Evolutionary conservation across 805 yeast genomes (phyloP), one percentile per base, ranked within the genome.

Genomic region (Saturnispora diversa): DNA sequence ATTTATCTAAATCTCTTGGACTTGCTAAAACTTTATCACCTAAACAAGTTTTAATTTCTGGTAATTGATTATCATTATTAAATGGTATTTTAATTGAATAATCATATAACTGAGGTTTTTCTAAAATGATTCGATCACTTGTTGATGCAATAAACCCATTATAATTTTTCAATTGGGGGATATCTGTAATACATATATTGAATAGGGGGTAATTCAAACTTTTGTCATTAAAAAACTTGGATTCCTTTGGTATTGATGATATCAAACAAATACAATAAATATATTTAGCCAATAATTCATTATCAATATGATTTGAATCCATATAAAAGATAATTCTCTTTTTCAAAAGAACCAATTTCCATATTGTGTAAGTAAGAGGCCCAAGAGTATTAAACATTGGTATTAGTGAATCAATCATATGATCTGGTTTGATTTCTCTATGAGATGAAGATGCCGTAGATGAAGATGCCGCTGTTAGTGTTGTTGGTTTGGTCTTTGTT

Each of bases 71-170:
- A 7, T 43, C 44, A 22, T 56, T 50, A 1, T 39, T 37, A 20
- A 43, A 36, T 2, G 58, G 55, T 21, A 60, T 38, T 37, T 51
- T 53, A 9, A 70, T 52, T 1, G 66, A 53, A 29, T 62, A 51
- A 50, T 80, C 85, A 52, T 71, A 80, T 3, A 76, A 48, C 9
- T 64, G 60, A 12, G 52, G 52, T 47, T 77, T 80, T 44, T 69
- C 74, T 50, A 77, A 61, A 24, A 82, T 58, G 19, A 83, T 72
- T 32, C 74, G 79, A 52, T 83, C 94, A 17, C 80, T 71, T 2
- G 90, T 78, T 6, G 75, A 65, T 2, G 80, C 87, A 29, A 80
- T 62, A 49, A 62, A 79, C 2, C 74, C 70, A 12, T 52, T 35
- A 8, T 40, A 33, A 6, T 33, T 32, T 23, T 50, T 52, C 33